Base-by-base conservation (phyloP, 306 rosid genomes). In the Carpinus fangiana region DNA sequence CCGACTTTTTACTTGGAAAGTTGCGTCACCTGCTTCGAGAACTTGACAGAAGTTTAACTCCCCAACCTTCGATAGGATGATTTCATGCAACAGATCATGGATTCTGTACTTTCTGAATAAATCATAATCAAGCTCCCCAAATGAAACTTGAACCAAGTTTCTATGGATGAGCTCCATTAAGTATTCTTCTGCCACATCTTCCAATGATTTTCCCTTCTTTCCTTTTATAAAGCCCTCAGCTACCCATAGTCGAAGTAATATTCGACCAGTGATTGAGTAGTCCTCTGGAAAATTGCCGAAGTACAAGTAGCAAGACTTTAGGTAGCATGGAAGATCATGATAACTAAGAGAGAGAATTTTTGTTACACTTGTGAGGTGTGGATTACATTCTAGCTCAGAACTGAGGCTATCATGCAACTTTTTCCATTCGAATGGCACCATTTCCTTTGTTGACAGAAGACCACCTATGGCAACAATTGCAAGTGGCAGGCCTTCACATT, bases 251-350 rank as follows among this genome's bases (percentile, higher is more conserved):
- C 20, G 23, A 73, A 64, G 0, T 4, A 79, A 72, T 64, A 47
- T 50, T 16, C 7, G 2, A 12, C 59, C 48, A 11, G 36, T 43
- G 54, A 81, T 76, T 12, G 73, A 70, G 13, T 70, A n/a, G 52
- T 13, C 80, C 43, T 70, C 45, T 0, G 74, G 84, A 36, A 81
- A 81, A 55, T 70, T 53, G 31, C 84, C 41, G 21, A 81, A 70
- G 67, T 60, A 81, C 43, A 76, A 71, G 73, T 76, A 60, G 52
- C 84, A 76, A 1, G 18, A 6, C 50, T 76, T 81, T 5, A 81
- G 80, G 23, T 61, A 72, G 26, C 7, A 75, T 41, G 57, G 48
- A 28, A 75, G 80, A 70, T 70, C 84, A 16, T 51, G 48, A 20
- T 65, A 76, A 66, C 73, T 76, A 10, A 64, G 65, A 7, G 7